phyloP scores from a whole-genome alignment of 768 basidiomycete species.

The Tylopilus sp. region DNA sequence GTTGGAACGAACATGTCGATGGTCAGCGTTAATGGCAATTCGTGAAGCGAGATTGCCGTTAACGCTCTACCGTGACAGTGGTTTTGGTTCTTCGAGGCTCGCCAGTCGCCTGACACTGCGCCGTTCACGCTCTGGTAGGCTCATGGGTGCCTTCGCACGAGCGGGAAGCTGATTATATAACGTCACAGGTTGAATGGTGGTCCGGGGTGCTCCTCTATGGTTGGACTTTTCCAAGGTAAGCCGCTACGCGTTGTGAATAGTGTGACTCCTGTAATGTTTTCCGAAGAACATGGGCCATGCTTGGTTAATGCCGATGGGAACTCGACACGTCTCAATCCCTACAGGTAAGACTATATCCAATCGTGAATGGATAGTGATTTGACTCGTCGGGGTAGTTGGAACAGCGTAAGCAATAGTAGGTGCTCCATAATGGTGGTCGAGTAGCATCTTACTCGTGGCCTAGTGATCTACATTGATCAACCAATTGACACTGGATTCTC shows the following conservation, averaged over 20 bases:
- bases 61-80: slow-evolving; percentile 37
- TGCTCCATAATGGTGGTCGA: too few relatives aligned
- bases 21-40: slow-evolving; percentile 36
- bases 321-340: slow-evolving; percentile 56
- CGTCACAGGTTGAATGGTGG: slow-evolving; percentile 51
- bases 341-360: slow-evolving; percentile 38
- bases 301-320: slow-evolving; percentile 47
- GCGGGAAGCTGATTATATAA: not conserved
- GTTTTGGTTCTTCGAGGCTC: slow-evolving; percentile 75
- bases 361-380: not conserved
- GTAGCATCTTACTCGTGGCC: not conserved
- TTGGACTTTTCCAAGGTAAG: slow-evolving; percentile 61
- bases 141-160: not conserved
- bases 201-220: slow-evolving; percentile 61
- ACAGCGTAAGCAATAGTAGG: slow-evolving; percentile 60
- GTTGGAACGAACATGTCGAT: slow-evolving; percentile 56
- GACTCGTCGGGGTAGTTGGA: slow-evolving; percentile 48
- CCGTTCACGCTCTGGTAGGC: slow-evolving; percentile 63
- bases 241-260: not conserved
- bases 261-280: not conserved
- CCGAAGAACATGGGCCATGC: slow-evolving; percentile 62
- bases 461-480: slow-evolving; percentile 71
- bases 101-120: slow-evolving; percentile 54
- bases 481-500: slow-evolving; percentile 68
- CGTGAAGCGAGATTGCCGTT: not conserved